Evolutionary conservation across 768 basidiomycete species (phyloP).

Genomic region (Trametes cingulata): DNA sequence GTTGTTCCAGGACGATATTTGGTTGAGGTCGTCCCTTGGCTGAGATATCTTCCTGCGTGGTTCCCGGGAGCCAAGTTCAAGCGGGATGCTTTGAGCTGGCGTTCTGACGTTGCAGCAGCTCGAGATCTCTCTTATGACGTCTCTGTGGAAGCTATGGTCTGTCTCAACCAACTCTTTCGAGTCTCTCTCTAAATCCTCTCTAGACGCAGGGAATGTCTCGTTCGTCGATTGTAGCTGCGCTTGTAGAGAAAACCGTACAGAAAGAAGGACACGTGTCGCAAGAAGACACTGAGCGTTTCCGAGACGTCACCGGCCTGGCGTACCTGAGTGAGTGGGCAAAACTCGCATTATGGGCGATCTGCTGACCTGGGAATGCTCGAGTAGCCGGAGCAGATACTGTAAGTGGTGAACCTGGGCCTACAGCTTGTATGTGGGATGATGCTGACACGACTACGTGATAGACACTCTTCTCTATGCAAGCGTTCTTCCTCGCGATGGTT

Average conservation of each 20-base stretch:
- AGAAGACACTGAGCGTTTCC: not conserved
- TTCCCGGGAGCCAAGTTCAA: constrained; percentile 29
- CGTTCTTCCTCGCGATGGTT: constrained; percentile 31
- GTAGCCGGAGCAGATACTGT: constrained; percentile 20
- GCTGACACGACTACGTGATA: not conserved
- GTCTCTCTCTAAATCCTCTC: not conserved
- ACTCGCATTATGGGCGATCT: not conserved
- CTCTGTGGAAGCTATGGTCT: not conserved
- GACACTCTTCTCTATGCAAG: constrained; percentile 24
- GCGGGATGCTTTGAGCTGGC: constrained; percentile 7
- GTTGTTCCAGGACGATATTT: not conserved
- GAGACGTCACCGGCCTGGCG: not conserved
- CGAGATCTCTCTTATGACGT: not conserved
- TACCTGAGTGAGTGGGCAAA: constrained; percentile 6
- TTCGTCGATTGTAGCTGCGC: not conserved
- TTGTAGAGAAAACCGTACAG: not conserved
- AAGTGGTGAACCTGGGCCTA: not conserved
- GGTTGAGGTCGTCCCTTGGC: not conserved
- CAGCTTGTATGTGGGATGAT: not conserved
- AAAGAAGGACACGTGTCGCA: not conserved
- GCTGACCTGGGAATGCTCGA: not conserved
- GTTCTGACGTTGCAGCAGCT: not conserved
- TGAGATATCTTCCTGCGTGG: constrained; percentile 24
- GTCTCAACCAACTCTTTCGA: not conserved
- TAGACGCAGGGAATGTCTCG: not conserved